Base-by-base conservation (phyloP, 2,329 filamentous ascomycete genomes). In the Lachnellula suecica region DNA sequence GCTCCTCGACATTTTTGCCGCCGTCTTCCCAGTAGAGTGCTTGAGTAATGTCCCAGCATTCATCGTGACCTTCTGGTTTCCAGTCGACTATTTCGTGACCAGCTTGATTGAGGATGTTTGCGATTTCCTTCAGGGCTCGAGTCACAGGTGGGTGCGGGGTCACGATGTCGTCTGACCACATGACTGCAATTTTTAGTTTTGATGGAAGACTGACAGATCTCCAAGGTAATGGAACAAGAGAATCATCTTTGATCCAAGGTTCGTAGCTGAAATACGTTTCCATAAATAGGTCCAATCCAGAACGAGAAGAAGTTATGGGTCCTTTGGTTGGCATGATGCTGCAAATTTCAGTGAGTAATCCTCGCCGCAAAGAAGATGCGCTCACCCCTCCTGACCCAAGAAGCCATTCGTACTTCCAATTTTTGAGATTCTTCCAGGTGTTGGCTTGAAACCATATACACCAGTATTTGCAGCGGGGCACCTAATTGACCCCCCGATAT, bases 131-230 rank as follows among this genome's bases (percentile, higher is more conserved):
- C 25, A 88, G 63, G 0, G 82, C 83, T 24, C 83, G 70, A 1
- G 68, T 67, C 35, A 84, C 72, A 0, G 82, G 81, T 0, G 82
- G 82, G 50, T 83, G 81, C 0, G 80, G 79, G 53, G 70, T 74
- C 0, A 84, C 78, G 13, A 84, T 71, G 0, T 75, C 78, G 51
- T 85, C 81, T 63, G 78, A 72, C 70, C 77, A 75, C 47, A 83
- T 69, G 2, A 83, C 72, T 0, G 77, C 84, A n/a, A 88, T 72
- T 58, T 78, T 82, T 2, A 85, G 69, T 54, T 76, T 80, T 65
- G 66, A 4, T 68, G 70, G 2, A 29, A 56, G 63, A 66, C 69
- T 47, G 11, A 51, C 47, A 7, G 61, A 56, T 23, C 57, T 56
- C 78, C 79, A 82, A 0, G 77, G 75, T 2, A 81, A 72, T 1